These are phyloP conservation scores for Glomus cerebriforme DNA, from an alignment of 192 early-diverging fungal genomes.

Conservation along the genomic window DNA sequence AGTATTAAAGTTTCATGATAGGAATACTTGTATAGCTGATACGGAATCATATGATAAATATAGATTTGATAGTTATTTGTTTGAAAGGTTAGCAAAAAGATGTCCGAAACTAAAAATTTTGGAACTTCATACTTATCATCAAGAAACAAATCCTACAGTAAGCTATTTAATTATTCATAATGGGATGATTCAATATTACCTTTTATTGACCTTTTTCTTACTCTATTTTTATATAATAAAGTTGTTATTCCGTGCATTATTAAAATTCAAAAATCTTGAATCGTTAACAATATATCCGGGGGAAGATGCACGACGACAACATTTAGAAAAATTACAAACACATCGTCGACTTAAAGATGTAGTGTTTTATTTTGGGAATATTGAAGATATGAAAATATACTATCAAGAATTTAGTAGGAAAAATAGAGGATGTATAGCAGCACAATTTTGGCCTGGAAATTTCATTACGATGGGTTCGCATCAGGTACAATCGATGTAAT, in stretches of 20 bases:
- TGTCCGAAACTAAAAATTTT: slow-evolving; percentile 3
- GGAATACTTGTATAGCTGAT: slow-evolving; percentile 7
- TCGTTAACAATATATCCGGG: slow-evolving; percentile 5
- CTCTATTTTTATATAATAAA: background rate
- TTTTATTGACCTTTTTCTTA: background rate
- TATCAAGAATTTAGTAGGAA: background rate
- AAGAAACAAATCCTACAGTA: background rate
- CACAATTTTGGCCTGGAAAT: slow-evolving; percentile 4
- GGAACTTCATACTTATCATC: slow-evolving; percentile 13
- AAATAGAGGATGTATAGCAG: background rate
- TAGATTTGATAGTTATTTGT: slow-evolving; percentile 3
- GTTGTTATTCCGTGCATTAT: background rate
- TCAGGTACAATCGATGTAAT: background rate
- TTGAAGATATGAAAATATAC: background rate
- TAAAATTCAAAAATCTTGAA: slow-evolving; percentile 12
- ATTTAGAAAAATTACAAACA: slow-evolving; percentile 17
- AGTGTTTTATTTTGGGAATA: background rate
- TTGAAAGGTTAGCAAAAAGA: background rate
- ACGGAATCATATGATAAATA: background rate
- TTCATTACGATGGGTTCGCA: background rate
- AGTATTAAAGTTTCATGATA: slow-evolving; percentile 14
- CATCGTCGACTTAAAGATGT: slow-evolving; percentile 16
- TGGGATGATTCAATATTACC: background rate
- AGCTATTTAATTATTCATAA: background rate
- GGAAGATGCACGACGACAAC: background rate